Evolutionary conservation across 805 yeast genomes (phyloP), one percentile per base, ranked within the genome.

Genomic region (Saccharomycopsis malanga): DNA sequence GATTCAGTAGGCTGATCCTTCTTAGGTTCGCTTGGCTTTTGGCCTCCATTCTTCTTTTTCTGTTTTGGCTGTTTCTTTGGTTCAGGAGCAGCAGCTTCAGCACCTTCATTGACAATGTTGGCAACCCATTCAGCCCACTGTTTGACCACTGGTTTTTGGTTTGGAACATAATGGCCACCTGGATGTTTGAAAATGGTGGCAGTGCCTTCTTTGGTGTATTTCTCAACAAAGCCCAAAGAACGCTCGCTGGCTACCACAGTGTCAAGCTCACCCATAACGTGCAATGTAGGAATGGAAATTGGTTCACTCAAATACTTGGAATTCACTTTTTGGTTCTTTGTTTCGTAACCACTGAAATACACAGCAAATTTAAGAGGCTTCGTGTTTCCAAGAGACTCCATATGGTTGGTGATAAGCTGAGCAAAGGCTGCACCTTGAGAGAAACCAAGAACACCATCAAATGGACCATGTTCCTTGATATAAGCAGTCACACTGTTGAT

Each of bases 121-220:
- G 64, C 54, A 18, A 51, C 48, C 54, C 56, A 45, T 39, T 39
- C 37, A 9, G 45, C 30, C 52, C 54, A 41, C 38, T 49, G 46
- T 38, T 39, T 53, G 45, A 35, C 56, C 35, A 6, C 62, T 58
- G 49, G 47, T 18, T 84, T 85, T 42, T 88, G 82, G 64, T 87
- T 87, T 24, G 98, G 98, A 40, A 91, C 96, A 67, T 84, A 88
- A 61, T 91, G 98, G 1, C 98, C 97, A 52, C 98, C 98, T 7
- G 97, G 97, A 59, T 91, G 98, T 54, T 76, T 82, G 50, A 83
- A 66, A 12, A 68, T 58, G 3, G 64, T 69, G 4, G 84, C 67
- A 21, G 63, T 59, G 4, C 61, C 66, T 17, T 64, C 69, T 18
- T 66, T 73, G 44, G 75, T 74, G 44, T 82, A 76, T 34, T 73